Conservation (phyloP, 495 filamentous ascomycete species). For the Neurospora hispaniola region DNA sequence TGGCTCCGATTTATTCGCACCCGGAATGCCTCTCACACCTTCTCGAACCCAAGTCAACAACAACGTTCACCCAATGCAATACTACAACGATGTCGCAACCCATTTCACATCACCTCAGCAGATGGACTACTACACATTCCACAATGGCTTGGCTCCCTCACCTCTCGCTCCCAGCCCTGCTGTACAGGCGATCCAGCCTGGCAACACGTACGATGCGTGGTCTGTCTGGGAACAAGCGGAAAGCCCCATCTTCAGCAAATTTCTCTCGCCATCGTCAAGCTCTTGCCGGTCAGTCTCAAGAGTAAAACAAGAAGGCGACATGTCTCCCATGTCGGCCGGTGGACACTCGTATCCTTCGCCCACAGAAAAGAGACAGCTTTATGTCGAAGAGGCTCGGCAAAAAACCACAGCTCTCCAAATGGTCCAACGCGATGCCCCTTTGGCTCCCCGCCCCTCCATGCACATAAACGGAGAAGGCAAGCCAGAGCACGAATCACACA, state of each 20-base stretch:
- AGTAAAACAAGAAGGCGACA: background rate
- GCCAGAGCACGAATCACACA: background rate
- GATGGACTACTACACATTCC: slow-evolving; percentile 8
- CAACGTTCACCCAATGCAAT: background rate
- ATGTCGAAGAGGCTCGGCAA: slow-evolving; percentile 20
- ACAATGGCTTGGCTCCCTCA: slow-evolving; percentile 6
- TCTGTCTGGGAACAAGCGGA: slow-evolving; percentile 12
- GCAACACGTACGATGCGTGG: slow-evolving; percentile 2
- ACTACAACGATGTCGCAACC: background rate
- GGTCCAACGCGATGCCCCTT: slow-evolving; percentile 11
- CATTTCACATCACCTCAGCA: slow-evolving; percentile 11
- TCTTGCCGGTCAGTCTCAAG: background rate
- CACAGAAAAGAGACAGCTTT: slow-evolving; percentile 7
- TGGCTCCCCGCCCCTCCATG: background rate
- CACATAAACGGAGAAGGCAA: background rate
- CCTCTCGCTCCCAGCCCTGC: slow-evolving; percentile 1
- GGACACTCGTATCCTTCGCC: background rate
- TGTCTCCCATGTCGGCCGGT: background rate
- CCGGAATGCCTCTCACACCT: slow-evolving; percentile 13
- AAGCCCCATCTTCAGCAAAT: slow-evolving; percentile 16
- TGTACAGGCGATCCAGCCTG: background rate
- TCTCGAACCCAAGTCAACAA: slow-evolving; percentile 6
- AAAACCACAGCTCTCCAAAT: slow-evolving; percentile 25
- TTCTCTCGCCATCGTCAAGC: background rate
- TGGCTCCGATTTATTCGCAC: slow-evolving; percentile 10